phyloP scores from a whole-genome alignment of 805 yeast genomes.

The Candida tammaniensis region DNA sequence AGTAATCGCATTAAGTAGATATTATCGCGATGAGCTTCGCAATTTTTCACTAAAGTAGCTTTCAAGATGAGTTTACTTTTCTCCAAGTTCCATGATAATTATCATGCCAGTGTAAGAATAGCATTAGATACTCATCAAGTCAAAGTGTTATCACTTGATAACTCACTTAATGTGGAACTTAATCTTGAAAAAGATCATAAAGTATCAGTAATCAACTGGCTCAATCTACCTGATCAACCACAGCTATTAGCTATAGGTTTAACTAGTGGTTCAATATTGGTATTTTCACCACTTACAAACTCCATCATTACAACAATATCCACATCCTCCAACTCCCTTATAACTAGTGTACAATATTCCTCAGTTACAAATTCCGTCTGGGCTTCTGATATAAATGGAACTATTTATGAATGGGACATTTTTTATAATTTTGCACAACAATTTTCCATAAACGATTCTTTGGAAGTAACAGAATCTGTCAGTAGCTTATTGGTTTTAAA shows the following conservation, averaged over 20 bases:
- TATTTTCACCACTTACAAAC: constrained; percentile 67
- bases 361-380: constrained; percentile 45
- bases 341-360: constrained; percentile 50
- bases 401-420: constrained; percentile 61
- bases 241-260: constrained; percentile 59
- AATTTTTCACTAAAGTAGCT: too few species aligned
- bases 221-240: constrained; percentile 35
- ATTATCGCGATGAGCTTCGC: too few species aligned
- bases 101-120: constrained; percentile 60
- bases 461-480: constrained; percentile 33
- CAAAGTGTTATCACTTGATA: constrained; percentile 52
- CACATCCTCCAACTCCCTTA: constrained; percentile 43
- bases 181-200: constrained; percentile 50
- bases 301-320: constrained; percentile 52
- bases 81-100: too few species aligned
- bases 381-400: constrained; percentile 59
- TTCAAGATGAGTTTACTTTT: too few species aligned
- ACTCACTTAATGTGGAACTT: constrained; percentile 46
- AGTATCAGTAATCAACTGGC: constrained; percentile 55
- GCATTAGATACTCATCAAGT: constrained; percentile 72
- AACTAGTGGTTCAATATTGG: constrained; percentile 58
- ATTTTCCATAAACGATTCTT: constrained; percentile 38
- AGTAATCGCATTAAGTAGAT: too few species aligned
- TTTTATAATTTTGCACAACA: constrained; percentile 38
- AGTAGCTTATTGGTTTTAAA: constrained; percentile 27